phyloP scores from a whole-genome alignment of 1,284 basidiomycete genomes.

The Marasmius oreades region DNA sequence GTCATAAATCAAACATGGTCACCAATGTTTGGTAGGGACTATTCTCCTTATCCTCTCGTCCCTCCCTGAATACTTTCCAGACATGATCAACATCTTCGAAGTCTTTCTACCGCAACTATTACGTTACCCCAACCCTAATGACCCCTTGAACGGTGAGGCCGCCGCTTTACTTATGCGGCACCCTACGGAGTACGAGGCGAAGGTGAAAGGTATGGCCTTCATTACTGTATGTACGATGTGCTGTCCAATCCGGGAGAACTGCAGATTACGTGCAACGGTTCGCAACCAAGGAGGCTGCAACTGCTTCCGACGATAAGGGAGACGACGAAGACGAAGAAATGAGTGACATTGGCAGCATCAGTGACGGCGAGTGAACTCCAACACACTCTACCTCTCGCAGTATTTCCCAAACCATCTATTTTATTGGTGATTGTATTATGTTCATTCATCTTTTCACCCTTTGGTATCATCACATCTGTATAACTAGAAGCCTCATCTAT shows the following conservation, averaged over 20 bases:
- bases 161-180: constrained; percentile 96
- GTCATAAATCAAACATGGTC: constrained; percentile 99
- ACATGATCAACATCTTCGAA: constrained; percentile 99
- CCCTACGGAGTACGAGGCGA: constrained; percentile 90
- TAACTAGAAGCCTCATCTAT: background rate
- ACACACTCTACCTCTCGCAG: constrained; percentile 6
- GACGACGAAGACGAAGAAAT: constrained; percentile 84
- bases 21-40: constrained; percentile 84
- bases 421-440: constrained; percentile 5
- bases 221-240: background rate
- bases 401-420: constrained; percentile 7
- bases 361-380: constrained; percentile 56
- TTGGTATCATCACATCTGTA: constrained; percentile 2
- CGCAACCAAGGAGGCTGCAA: constrained; percentile 78
- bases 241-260: background rate
- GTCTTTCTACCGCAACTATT: constrained; percentile 96
- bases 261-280: constrained; percentile 84
- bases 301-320: constrained; percentile 58
- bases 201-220: constrained; percentile 76
- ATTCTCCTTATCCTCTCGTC: constrained; percentile 4
- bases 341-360: constrained; percentile 90
- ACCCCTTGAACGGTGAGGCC: constrained; percentile 97
- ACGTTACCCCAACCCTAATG: constrained; percentile 96
- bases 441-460: background rate
- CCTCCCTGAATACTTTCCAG: constrained; percentile 37